These are phyloP conservation scores for Arthrinium phaeospermum DNA, from an alignment of 2,329 filamentous ascomycete species.

Conservation along the genomic window DNA sequence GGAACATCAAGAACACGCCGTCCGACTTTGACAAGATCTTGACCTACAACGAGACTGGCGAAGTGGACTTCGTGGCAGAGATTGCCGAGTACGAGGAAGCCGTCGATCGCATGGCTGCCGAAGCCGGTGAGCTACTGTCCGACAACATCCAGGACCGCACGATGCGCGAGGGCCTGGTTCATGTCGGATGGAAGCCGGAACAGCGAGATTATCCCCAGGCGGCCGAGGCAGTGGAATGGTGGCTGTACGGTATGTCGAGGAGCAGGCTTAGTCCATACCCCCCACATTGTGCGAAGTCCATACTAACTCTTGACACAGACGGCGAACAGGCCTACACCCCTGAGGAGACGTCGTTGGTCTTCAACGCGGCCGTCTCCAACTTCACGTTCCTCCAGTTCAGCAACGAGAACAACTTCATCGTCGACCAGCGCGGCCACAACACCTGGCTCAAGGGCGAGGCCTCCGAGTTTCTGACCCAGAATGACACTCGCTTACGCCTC, in stretches of 20 bases:
- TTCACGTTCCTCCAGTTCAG: slow-evolving; percentile 67
- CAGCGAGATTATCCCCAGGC: slow-evolving; percentile 57
- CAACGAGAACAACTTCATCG: slow-evolving; percentile 66
- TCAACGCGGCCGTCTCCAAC: slow-evolving; percentile 63
- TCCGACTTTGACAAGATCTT: slow-evolving; percentile 64
- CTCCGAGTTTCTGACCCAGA: slow-evolving; percentile 57
- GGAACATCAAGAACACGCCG: slow-evolving; percentile 58
- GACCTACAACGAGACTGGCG: slow-evolving; percentile 65
- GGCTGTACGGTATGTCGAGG: slow-evolving; percentile 57
- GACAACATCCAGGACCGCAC: slow-evolving; percentile 68
- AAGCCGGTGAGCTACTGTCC: slow-evolving; percentile 61
- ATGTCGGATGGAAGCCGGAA: slow-evolving; percentile 68
- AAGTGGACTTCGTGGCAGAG: slow-evolving; percentile 54
- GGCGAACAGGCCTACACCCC: slow-evolving; percentile 50
- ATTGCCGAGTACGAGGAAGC: slow-evolving; percentile 56
- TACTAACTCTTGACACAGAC: background rate
- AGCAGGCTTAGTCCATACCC: no score
- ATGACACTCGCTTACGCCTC: slow-evolving; percentile 63
- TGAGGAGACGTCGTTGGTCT: slow-evolving; percentile 60
- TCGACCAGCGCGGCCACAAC: slow-evolving; percentile 67
- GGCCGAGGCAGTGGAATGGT: slow-evolving; percentile 62
- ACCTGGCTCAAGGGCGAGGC: slow-evolving; percentile 63
- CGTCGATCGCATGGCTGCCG: slow-evolving; percentile 51
- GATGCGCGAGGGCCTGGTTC: slow-evolving; percentile 59
- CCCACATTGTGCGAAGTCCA: slow-evolving; percentile 24